Evolutionary conservation across 257 asterid species (phyloP).

Genomic region (Scutellaria barbata): DNA sequence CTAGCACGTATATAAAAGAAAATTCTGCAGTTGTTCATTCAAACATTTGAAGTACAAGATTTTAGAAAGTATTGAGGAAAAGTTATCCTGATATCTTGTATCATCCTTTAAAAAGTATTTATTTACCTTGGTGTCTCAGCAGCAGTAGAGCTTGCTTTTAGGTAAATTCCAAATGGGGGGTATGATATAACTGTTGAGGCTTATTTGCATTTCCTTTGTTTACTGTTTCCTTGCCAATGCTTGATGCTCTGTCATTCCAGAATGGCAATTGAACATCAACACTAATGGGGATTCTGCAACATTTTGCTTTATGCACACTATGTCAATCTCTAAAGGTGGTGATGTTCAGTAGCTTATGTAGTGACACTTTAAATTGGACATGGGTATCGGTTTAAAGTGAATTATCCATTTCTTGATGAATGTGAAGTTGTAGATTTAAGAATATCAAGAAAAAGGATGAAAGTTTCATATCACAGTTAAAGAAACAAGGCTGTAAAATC

Average conservation of each 20-base stretch:
- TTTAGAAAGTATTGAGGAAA: neutral
- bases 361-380: neutral
- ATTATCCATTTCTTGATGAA: neutral
- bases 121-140: neutral
- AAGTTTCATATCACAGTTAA: neutral
- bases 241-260: neutral
- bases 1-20: neutral
- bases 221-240: neutral
- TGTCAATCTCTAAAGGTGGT: slow-evolving; percentile 9
- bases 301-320: slow-evolving; percentile 2
- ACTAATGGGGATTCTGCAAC: neutral
- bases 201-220: neutral
- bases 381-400: neutral
- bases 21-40: neutral
- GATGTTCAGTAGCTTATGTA: neutral
- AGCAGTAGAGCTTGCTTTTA: neutral
- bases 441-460: slow-evolving; percentile 9
- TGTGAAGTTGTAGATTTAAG: neutral
- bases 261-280: slow-evolving; percentile 12
- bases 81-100: neutral
- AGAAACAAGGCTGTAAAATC: neutral
- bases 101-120: neutral
- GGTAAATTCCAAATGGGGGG: neutral
- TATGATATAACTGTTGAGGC: neutral
- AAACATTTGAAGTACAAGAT: neutral